Evolutionary conservation across 352 stramenopile genomes (phyloP).

Genomic region (Phytophthora tubulina): DNA sequence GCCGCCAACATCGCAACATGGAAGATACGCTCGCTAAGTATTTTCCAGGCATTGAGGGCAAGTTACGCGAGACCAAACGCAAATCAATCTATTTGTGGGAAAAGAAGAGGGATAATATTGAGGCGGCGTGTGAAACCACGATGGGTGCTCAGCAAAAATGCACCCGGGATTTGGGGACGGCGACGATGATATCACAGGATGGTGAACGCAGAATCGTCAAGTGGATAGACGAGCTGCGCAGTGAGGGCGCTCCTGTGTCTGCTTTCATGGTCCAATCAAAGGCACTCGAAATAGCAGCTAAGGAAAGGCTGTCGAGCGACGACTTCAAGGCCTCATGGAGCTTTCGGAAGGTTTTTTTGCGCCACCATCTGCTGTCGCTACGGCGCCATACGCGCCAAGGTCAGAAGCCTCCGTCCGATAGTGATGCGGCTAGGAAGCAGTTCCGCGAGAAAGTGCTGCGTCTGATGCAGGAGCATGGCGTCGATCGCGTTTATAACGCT

Average conservation of each 20-base stretch:
- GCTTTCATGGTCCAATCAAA: conserved; percentile 32
- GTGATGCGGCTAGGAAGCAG: neutral
- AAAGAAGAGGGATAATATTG: neutral
- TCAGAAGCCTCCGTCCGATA: conserved; percentile 7
- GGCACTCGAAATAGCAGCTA: conserved; percentile 23
- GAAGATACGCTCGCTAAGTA: too few relatives aligned
- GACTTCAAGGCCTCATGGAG: conserved; percentile 14
- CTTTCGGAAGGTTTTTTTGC: conserved; percentile 18
- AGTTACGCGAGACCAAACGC: neutral
- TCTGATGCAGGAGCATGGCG: conserved; percentile 15
- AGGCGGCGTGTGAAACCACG: neutral
- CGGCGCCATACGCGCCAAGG: conserved; percentile 16
- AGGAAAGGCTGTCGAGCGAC: neutral
- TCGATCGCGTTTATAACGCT: conserved; percentile 38
- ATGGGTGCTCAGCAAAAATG: neutral
- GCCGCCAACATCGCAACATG: neutral
- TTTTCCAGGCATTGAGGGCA: too few relatives aligned
- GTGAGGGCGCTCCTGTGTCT: conserved; percentile 21
- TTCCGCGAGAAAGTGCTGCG: conserved; percentile 12
- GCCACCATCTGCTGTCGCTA: conserved; percentile 27
- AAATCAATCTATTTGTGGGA: conserved; percentile 15
- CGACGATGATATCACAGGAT: conserved; percentile 22
- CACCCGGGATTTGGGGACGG: conserved; percentile 11
- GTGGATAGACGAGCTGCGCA: conserved; percentile 31
- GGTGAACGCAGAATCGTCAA: conserved; percentile 30